Conservation (phyloP, 495 filamentous ascomycete species). For the Aspergillus ostianus region DNA sequence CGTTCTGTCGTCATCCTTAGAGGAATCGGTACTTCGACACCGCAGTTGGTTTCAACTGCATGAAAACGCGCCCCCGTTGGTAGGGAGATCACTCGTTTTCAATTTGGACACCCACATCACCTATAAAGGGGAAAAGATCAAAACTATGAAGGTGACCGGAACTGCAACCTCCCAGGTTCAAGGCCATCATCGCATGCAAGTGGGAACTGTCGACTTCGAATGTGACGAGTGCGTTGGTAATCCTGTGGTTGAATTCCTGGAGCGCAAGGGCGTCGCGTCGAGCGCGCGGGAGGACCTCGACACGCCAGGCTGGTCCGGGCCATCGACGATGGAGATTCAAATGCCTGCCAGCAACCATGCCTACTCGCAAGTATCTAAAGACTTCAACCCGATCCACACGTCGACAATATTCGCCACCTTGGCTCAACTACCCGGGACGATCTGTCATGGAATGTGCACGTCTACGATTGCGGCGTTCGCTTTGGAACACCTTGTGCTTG, state of each 20-base stretch:
- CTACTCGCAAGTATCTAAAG: slow-evolving; percentile 31
- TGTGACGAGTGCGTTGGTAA: slow-evolving; percentile 20
- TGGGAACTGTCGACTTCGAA: slow-evolving; percentile 13
- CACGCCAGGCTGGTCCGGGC: slow-evolving; percentile 11
- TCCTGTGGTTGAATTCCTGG: slow-evolving; percentile 33
- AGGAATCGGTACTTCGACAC: slow-evolving; percentile 20
- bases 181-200: background rate
- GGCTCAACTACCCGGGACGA: slow-evolving; percentile 29
- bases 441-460: slow-evolving; percentile 40
- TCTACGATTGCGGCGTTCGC: slow-evolving; percentile 19
- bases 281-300: slow-evolving; percentile 13
- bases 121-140: slow-evolving; percentile 2
- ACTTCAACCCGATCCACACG: slow-evolving; percentile 40
- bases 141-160: slow-evolving; percentile 16
- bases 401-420: slow-evolving; percentile 29
- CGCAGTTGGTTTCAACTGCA: slow-evolving; percentile 23
- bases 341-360: slow-evolving; percentile 25
- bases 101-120: slow-evolving; percentile 16
- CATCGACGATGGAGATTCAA: slow-evolving; percentile 16
- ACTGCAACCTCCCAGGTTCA: slow-evolving; percentile 1
- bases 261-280: slow-evolving; percentile 22
- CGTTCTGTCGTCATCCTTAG: slow-evolving; percentile 7
- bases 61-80: slow-evolving; percentile 11
- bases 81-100: slow-evolving; percentile 21
- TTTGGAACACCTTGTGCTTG: slow-evolving; percentile 19